Base-by-base conservation (phyloP, 139 green algal species). In the Micractinium conductrix region DNA sequence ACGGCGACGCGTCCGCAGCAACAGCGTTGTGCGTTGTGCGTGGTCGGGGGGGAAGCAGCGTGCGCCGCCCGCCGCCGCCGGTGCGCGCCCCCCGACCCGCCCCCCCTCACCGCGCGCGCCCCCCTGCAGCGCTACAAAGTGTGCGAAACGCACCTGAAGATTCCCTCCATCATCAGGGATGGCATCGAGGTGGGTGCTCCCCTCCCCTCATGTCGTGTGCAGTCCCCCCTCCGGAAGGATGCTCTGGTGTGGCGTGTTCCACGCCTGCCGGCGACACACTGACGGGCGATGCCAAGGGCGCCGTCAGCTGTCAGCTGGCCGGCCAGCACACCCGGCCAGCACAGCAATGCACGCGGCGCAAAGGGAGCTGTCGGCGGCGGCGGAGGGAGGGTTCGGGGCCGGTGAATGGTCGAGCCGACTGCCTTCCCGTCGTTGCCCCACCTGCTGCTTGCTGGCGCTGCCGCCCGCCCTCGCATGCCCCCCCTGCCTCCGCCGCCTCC, bases 61-160 rank as follows among this genome's bases (percentile, higher is more conserved):
- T n/a, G n/a, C n/a, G n/a, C n/a, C n/a, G n/a, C n/a, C n/a, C n/a
- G n/a, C n/a, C n/a, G n/a, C n/a, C n/a, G n/a, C n/a, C n/a, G n/a
- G n/a, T n/a, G n/a, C n/a, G n/a, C n/a, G n/a, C n/a, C n/a, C n/a
- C n/a, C n/a, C n/a, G n/a, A n/a, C n/a, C n/a, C n/a, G n/a, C n/a
- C n/a, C n/a, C n/a, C n/a, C n/a, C n/a, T n/a, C n/a, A n/a, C n/a
- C n/a, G n/a, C n/a, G n/a, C n/a, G n/a, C n/a, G n/a, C n/a, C n/a
- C n/a, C n/a, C n/a, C n/a, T n/a, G n/a, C n/a, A n/a, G 86, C 84
- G 91, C 35, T 96, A 95, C 86, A 88, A 89, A 44, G 88, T 93
- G 50, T 90, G 86, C 50, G 81, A 87, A 62, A 35, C 44, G 19
- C 86, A 90, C 72, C 48, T 87, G 16, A 87, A 85, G 84, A 65